phyloP scores from a whole-genome alignment of 257 asterid species.

The Solanum sejunctum region DNA sequence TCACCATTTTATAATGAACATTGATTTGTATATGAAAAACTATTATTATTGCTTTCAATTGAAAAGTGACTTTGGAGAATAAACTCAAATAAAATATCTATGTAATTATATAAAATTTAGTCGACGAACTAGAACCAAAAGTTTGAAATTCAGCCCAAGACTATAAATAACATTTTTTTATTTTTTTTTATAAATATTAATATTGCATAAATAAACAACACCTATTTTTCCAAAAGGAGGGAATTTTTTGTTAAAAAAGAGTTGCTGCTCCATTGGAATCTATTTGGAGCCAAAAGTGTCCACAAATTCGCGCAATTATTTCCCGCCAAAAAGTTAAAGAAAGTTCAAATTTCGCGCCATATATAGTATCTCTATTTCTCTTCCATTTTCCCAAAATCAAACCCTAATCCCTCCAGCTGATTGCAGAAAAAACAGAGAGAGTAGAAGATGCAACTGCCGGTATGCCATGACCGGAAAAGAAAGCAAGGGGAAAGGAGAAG shows the following conservation, averaged over 20 bases:
- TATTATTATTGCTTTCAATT: no score
- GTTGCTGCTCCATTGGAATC: background rate
- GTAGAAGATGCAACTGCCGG: background rate
- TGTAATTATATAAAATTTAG: no score
- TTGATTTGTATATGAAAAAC: no score
- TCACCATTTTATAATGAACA: no score
- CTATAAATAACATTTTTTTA: no score
- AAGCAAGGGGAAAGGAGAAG: background rate
- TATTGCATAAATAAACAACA: no score
- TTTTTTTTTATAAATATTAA: no score
- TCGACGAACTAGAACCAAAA: no score
- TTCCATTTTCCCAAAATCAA: background rate
- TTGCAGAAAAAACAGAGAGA: background rate
- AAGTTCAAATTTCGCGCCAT: background rate
- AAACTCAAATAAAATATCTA: no score
- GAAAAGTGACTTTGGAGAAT: no score
- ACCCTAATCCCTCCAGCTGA: background rate
- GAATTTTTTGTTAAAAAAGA: background rate
- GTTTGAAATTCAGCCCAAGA: no score
- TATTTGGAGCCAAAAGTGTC: background rate
- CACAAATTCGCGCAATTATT: background rate
- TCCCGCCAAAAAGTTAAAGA: background rate
- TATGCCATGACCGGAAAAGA: background rate
- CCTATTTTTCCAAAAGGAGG: background rate
- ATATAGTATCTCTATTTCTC: background rate